Conservation (phyloP, 2,329 filamentous ascomycete species). For the Pseudopithomyces chartarum region DNA sequence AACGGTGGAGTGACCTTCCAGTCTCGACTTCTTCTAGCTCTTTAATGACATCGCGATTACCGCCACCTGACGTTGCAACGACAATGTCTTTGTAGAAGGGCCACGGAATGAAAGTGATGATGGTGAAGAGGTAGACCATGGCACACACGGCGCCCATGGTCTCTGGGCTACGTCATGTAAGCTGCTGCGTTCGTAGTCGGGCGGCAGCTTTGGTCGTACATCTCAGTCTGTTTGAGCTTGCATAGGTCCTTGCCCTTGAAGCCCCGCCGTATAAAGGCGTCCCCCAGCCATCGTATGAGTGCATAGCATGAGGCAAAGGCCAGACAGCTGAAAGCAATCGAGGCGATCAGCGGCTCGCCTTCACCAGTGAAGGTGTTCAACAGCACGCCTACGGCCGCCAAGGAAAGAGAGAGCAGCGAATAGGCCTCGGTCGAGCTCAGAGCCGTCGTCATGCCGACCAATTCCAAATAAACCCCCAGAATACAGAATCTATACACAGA, state of each 20-base stretch:
- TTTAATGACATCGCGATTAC: slow-evolving; percentile 84
- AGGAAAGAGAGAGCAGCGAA: slow-evolving; percentile 66
- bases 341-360: slow-evolving; percentile 87
- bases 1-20: slow-evolving; percentile 85
- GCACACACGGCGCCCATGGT: slow-evolving; percentile 95
- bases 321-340: slow-evolving; percentile 81
- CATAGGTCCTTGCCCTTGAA: slow-evolving; percentile 89
- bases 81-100: slow-evolving; percentile 99
- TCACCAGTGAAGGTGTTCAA: slow-evolving; percentile 78
- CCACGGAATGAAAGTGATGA: slow-evolving; percentile 94
- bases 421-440: slow-evolving; percentile 61
- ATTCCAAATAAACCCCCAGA: not conserved
- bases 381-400: slow-evolving; percentile 74
- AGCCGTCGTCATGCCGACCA: slow-evolving; percentile 33
- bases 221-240: slow-evolving; percentile 74
- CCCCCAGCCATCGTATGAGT: slow-evolving; percentile 91
- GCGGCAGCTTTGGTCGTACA: slow-evolving; percentile 57
- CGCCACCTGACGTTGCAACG: slow-evolving; percentile 88
- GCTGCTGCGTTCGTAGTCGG: slow-evolving; percentile 4
- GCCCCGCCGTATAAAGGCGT: slow-evolving; percentile 84
- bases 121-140: slow-evolving; percentile 83
- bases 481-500: slow-evolving; percentile 7
- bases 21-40: slow-evolving; percentile 75
- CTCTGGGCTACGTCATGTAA: slow-evolving; percentile 67
- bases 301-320: slow-evolving; percentile 83